Evolutionary conservation across 2,329 filamentous ascomycete species (phyloP), one percentile per base, ranked within the genome.

Genomic region (Monosporascus sp.): DNA sequence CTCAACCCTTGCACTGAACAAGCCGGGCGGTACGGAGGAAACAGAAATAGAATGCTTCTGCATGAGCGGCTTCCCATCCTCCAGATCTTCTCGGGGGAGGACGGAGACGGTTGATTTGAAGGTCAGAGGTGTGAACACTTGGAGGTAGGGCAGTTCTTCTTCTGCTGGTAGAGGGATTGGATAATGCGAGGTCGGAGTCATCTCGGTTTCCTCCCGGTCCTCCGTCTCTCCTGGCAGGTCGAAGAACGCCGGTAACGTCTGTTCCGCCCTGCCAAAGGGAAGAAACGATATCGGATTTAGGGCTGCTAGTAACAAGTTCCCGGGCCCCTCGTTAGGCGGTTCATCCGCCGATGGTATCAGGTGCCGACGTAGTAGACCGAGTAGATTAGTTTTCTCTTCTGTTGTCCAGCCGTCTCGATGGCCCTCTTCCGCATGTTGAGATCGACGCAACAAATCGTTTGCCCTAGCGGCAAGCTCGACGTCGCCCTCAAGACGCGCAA

Each of bases 91-190:
- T 27, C 59, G 61, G 0, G 78, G 75, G 2, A 81, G 61, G 0
- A 79, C 67, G 0, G 74, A 70, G 16, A 84, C 72, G 0, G 71
- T 76, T 0, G 84, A 86, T 0, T 76, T 76, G 53, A 88, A 84
- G 0, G 74, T 74, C 16, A 94, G 77, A 0, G 87, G 82, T 0
- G 83, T 88, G 61, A 94, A 91, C 8, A 87, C 76, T 46, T 87
- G 81, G 0, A 92, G 75, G 58, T 87, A 91, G 0, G 86, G 83
- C 2, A 88, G 70, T 49, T 87, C 82, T 55, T 91, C 82, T 0
- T 78, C 74, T 2, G 87, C 76, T 1, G 80, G 77, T 71, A 91
- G 76, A 1, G 76, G 76, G 2, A 84, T 63, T 0, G 87, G 89
- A 50, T 82, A 79, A 63, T 92, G 88, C 1, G 86, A 88, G 7